Evolutionary conservation across 768 basidiomycete genomes (phyloP).

Genomic region (Termitomyces sp.): DNA sequence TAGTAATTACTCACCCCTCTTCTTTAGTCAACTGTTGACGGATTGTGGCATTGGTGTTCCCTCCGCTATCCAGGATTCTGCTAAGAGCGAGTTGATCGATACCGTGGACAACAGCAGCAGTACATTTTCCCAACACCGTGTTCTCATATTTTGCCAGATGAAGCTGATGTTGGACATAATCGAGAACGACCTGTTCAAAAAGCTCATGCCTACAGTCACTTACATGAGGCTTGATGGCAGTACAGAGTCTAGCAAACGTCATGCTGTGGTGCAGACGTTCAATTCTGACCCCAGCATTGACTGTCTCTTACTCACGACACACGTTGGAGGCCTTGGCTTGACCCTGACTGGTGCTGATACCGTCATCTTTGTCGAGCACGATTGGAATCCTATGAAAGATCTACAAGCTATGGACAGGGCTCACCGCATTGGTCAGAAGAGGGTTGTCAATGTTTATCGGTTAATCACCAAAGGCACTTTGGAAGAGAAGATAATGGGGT

Average conservation of each 20-base stretch:
- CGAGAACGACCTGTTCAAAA: slow-evolving; percentile 88
- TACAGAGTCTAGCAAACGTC: slow-evolving; percentile 91
- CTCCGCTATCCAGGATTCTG: slow-evolving; percentile 45
- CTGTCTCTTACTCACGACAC: slow-evolving; percentile 91
- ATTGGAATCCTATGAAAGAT: slow-evolving; percentile 99
- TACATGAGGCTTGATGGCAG: slow-evolving; percentile 98
- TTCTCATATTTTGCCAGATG: slow-evolving; percentile 98
- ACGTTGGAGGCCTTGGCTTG: slow-evolving; percentile 93
- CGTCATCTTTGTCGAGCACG: slow-evolving; percentile 98
- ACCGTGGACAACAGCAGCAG: slow-evolving; percentile 52
- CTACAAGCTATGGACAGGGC: slow-evolving; percentile 99
- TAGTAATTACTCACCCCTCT: slow-evolving; percentile 2
- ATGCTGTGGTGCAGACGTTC: slow-evolving; percentile 97
- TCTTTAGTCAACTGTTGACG: slow-evolving; percentile 78
- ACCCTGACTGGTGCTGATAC: slow-evolving; percentile 98
- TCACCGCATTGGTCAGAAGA: slow-evolving; percentile 97
- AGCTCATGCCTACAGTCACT: slow-evolving; percentile 91
- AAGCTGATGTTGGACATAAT: slow-evolving; percentile 99
- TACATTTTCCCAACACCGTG: slow-evolving; percentile 91
- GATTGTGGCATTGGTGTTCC: slow-evolving; percentile 91
- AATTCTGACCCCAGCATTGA: slow-evolving; percentile 98
- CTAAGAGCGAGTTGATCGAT: slow-evolving; percentile 70
- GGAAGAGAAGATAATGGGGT: slow-evolving; percentile 99
- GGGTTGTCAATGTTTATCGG: slow-evolving; percentile 98
- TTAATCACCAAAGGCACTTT: slow-evolving; percentile 95